Evolutionary conservation across 148 eudicot genomes (phyloP).

Genomic region (Arbutus unedo): DNA sequence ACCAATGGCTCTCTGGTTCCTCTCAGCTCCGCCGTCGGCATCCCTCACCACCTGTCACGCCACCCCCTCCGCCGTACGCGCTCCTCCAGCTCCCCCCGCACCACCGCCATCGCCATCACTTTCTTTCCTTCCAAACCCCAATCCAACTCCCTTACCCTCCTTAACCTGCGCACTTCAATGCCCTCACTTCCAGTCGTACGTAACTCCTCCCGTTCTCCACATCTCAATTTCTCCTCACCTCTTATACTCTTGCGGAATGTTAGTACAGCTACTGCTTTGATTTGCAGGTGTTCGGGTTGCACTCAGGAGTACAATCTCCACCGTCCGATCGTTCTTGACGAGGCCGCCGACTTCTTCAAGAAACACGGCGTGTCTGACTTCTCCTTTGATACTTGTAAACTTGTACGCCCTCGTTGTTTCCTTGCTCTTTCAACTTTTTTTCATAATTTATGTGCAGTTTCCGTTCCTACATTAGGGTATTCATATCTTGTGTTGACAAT

Average conservation of each 20-base stretch:
- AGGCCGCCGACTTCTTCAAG: constrained; percentile 62
- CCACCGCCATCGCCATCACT: constrained; percentile 22
- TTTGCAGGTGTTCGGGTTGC: constrained; percentile 83
- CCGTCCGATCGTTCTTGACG: constrained; percentile 62
- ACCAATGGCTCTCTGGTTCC: constrained; percentile 21
- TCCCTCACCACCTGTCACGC: constrained; percentile 28
- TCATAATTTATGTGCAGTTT: background rate
- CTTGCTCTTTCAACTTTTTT: background rate
- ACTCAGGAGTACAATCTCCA: constrained; percentile 78
- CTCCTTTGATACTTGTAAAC: constrained; percentile 65
- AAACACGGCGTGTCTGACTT: constrained; percentile 60
- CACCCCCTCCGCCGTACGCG: constrained; percentile 23
- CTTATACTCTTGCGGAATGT: background rate
- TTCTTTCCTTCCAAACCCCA: constrained; percentile 34
- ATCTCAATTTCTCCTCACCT: background rate
- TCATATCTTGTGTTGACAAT: constrained; percentile 3
- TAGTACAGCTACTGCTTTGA: background rate
- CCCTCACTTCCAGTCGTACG: constrained; percentile 82
- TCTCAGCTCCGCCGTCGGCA: constrained; percentile 25
- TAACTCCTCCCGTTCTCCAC: background rate
- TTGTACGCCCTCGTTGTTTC: constrained; percentile 33
- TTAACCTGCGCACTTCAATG: constrained; percentile 78
- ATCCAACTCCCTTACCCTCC: constrained; percentile 44
- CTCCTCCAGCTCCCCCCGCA: constrained; percentile 18
- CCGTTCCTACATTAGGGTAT: background rate